phyloP scores from a whole-genome alignment of 2,329 filamentous ascomycete genomes.

The Polychaeton citri region DNA sequence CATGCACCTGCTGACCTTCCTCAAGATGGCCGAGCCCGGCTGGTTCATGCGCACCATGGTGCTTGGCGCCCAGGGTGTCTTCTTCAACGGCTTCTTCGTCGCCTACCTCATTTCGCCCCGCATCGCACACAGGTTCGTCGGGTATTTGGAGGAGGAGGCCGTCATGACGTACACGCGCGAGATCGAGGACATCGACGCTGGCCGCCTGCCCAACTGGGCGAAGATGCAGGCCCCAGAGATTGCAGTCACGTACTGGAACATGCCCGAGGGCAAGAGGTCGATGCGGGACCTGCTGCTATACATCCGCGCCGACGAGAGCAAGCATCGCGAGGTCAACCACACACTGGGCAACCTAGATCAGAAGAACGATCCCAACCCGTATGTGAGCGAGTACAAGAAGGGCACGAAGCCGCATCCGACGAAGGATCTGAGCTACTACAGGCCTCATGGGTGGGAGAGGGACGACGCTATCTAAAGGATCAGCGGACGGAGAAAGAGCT shows the following conservation, averaged over 20 bases:
- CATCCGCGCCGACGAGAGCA: slow-evolving; percentile 78
- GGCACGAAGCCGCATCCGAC: slow-evolving; percentile 52
- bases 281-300: slow-evolving; percentile 85
- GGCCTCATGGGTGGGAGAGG: slow-evolving; percentile 68
- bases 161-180: slow-evolving; percentile 89
- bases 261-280: slow-evolving; percentile 68
- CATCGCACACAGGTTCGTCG: slow-evolving; percentile 88
- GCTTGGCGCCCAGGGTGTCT: slow-evolving; percentile 83
- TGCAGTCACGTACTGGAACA: slow-evolving; percentile 83
- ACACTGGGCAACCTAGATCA: slow-evolving; percentile 82
- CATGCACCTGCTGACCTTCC: slow-evolving; percentile 85
- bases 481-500: too few species aligned
- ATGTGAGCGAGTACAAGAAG: slow-evolving; percentile 70
- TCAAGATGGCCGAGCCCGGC: slow-evolving; percentile 78
- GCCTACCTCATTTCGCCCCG: slow-evolving; percentile 76
- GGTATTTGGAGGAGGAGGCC: slow-evolving; percentile 93
- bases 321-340: slow-evolving; percentile 78
- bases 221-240: slow-evolving; percentile 73
- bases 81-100: slow-evolving; percentile 89
- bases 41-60: slow-evolving; percentile 89
- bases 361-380: slow-evolving; percentile 81
- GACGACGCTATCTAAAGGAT: slow-evolving; percentile 61
- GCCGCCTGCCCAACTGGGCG: slow-evolving; percentile 71
- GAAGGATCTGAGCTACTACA: slow-evolving; percentile 51
- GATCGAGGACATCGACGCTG: slow-evolving; percentile 72